Conservation (phyloP, 169 alveolate species). For the Plasmodium gaboni region DNA sequence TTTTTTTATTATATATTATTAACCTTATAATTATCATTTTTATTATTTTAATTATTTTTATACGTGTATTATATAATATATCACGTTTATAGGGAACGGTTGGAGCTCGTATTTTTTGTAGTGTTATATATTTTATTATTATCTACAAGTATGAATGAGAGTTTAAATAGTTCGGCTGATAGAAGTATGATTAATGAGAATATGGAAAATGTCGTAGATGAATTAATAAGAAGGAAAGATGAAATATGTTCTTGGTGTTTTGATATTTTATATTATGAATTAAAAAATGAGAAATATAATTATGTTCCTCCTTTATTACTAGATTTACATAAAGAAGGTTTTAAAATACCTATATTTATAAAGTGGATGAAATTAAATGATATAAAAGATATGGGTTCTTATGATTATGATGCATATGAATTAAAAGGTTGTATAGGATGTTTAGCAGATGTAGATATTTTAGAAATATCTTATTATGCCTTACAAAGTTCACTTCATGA, state of each 20-base stretch:
- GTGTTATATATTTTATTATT: constrained; percentile 1
- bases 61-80: too few relatives aligned
- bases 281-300: constrained; percentile 40
- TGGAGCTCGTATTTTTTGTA: neutral
- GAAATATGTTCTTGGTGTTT: constrained; percentile 56
- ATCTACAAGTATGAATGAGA: neutral
- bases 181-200: neutral
- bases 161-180: too few relatives aligned
- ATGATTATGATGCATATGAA: constrained; percentile 48
- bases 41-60: too few relatives aligned
- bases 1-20: too few relatives aligned
- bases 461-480: constrained; percentile 27
- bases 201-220: constrained; percentile 6
- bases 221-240: constrained; percentile 37
- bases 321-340: constrained; percentile 24
- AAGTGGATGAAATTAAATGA: constrained; percentile 65
- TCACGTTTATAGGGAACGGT: neutral
- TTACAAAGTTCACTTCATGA: constrained; percentile 50
- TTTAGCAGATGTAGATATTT: constrained; percentile 39
- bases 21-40: too few relatives aligned
- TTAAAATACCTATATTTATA: constrained; percentile 40
- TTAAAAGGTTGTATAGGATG: constrained; percentile 70
- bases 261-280: constrained; percentile 41
- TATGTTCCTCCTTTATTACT: constrained; percentile 22
- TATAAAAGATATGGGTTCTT: constrained; percentile 42